Evolutionary conservation across 2,329 filamentous ascomycete genomes (phyloP).

Genomic region (Ustilaginoidea virens): DNA sequence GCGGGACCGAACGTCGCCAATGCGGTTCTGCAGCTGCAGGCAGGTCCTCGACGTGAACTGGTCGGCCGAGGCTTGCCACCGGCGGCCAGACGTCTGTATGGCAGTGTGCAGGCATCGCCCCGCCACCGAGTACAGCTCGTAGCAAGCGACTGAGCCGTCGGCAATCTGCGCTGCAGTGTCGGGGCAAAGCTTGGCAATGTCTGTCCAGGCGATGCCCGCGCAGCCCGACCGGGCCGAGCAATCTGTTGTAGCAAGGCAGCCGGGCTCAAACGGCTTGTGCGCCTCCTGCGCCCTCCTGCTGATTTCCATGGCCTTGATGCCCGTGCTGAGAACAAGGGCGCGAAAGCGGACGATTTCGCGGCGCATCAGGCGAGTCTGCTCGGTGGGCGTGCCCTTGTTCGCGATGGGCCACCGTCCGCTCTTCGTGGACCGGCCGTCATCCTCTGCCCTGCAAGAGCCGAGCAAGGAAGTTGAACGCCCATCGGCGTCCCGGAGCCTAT

Average conservation of each 20-base stretch:
- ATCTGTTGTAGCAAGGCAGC: conserved; percentile 7
- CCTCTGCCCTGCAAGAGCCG: conserved; percentile 11
- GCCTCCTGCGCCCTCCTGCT: conserved; percentile 43
- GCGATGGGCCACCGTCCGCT: conserved; percentile 36
- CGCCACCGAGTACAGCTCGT: conserved; percentile 34
- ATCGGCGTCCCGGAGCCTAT: conserved; percentile 17
- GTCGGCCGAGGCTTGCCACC: conserved; percentile 45
- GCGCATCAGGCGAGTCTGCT: conserved; percentile 32
- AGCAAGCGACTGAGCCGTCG: conserved; percentile 21
- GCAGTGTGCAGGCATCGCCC: conserved; percentile 34
- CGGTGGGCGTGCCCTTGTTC: conserved; percentile 21
- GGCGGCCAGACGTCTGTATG: conserved; percentile 30
- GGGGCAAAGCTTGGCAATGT: conserved; percentile 26
- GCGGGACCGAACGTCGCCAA: conserved; percentile 30
- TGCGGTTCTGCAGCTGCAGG: conserved; percentile 32
- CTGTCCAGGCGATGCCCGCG: conserved; percentile 21
- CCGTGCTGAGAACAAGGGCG: conserved; percentile 63
- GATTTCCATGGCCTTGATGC: conserved; percentile 82
- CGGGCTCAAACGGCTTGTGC: conserved; percentile 18
- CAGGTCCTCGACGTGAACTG: conserved; percentile 41
- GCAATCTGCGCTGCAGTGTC: conserved; percentile 16
- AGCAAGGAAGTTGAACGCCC: conserved; percentile 20
- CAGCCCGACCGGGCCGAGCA: conserved; percentile 10
- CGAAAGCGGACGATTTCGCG: conserved; percentile 70
- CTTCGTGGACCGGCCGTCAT: conserved; percentile 9